Percentiles rank a stretch among this genome's conserved stretches.
Conservation (phyloP, 805 yeast genomes). For the Debaryomyces hansenii region DNA sequence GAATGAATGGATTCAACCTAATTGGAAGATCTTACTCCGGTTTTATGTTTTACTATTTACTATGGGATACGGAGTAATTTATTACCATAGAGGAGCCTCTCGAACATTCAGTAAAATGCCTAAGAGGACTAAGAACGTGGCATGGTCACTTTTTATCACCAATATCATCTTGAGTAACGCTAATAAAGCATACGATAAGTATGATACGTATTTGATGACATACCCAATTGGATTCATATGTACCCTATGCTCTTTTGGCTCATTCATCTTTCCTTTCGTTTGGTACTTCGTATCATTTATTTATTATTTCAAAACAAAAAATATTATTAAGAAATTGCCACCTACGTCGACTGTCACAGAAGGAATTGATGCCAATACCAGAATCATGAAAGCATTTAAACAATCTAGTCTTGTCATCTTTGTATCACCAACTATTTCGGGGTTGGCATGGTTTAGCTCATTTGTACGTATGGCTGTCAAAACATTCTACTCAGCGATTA, state of each 20-base stretch:
- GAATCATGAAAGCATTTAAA: slow-evolving; percentile 21
- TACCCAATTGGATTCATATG: too few relatives aligned
- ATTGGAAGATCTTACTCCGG: slow-evolving; percentile 6
- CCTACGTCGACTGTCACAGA: slow-evolving; percentile 13
- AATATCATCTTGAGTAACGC: background rate
- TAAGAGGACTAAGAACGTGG: slow-evolving; percentile 3
- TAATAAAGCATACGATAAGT: too few relatives aligned
- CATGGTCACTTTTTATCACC: slow-evolving; percentile 4
- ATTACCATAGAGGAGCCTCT: slow-evolving; percentile 22
- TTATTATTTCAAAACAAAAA: slow-evolving; percentile 26
- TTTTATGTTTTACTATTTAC: slow-evolving; percentile 23
- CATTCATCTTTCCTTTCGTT: slow-evolving; percentile 4
- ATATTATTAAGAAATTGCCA: slow-evolving; percentile 25
- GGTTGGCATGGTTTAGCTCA: too few relatives aligned
- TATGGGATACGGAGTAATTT: slow-evolving; percentile 38
- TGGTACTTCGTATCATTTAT: slow-evolving; percentile 15
- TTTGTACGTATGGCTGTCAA: too few relatives aligned
- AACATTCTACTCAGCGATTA: too few relatives aligned
- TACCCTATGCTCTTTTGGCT: too few relatives aligned
- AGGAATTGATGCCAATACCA: slow-evolving; percentile 6
- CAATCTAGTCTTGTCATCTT: slow-evolving; percentile 26
- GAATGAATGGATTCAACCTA: slow-evolving; percentile 2
- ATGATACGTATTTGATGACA: too few relatives aligned
- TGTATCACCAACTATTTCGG: slow-evolving; percentile 18
- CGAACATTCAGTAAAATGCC: slow-evolving; percentile 25